phyloP scores from a whole-genome alignment of 2,329 filamentous ascomycete genomes.

The Waltergamsia citrina region DNA sequence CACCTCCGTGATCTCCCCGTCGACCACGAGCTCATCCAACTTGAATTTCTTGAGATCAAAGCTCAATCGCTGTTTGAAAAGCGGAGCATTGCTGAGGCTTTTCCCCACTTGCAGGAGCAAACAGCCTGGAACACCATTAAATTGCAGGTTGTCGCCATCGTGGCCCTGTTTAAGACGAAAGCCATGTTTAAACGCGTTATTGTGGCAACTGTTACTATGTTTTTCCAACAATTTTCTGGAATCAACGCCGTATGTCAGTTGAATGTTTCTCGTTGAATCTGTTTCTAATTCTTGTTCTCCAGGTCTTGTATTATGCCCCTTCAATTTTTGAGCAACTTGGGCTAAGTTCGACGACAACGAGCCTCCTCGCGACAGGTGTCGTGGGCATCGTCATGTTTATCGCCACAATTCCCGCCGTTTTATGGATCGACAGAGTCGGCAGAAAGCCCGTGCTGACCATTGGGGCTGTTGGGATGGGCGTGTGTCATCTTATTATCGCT shows the following conservation, averaged over 20 bases:
- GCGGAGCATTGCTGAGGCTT: conserved; percentile 54
- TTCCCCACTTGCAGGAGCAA: conserved; percentile 52
- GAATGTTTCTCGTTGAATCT: not conserved
- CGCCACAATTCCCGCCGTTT: conserved; percentile 55
- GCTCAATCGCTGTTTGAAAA: conserved; percentile 73
- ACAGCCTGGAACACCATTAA: conserved; percentile 56
- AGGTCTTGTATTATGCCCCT: conserved; percentile 57
- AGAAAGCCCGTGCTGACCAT: conserved; percentile 52
- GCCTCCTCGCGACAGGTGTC: conserved; percentile 60
- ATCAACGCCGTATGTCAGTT: conserved; percentile 38
- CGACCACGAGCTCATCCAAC: conserved; percentile 59
- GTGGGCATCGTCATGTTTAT: conserved; percentile 64
- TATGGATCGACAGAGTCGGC: conserved; percentile 56
- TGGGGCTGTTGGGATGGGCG: conserved; percentile 60
- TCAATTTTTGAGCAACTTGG: conserved; percentile 61
- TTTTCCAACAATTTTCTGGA: conserved; percentile 39
- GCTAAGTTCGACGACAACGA: conserved; percentile 37
- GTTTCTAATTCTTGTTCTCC: not conserved
- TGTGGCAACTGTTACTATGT: conserved; percentile 54
- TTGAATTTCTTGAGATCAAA: conserved; percentile 79
- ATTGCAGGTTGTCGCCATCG: conserved; percentile 59
- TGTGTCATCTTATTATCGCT: conserved; percentile 63
- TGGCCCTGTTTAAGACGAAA: conserved; percentile 52
- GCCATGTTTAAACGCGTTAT: conserved; percentile 59
- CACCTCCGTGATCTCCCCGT: conserved; percentile 50